Percentiles rank a stretch among this genome's conserved stretches.
Evolutionary conservation across 2,329 filamentous ascomycete species (phyloP).

Genomic region (Chrysosporium keratinophilum): DNA sequence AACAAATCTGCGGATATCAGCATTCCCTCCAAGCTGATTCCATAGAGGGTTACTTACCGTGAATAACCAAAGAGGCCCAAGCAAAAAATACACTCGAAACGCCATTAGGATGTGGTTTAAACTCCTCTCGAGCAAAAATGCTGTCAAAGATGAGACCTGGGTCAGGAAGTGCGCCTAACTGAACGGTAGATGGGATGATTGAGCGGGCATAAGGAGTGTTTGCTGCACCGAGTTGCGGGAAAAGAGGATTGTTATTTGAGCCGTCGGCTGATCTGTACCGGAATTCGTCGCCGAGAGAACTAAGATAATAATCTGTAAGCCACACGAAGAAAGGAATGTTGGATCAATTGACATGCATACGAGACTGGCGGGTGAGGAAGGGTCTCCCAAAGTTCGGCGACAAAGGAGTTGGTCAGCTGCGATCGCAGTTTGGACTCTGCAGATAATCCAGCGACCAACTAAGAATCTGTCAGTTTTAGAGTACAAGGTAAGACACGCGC

Average conservation of each 20-base stretch:
- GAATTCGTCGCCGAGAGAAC: slow-evolving; percentile 25
- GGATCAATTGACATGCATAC: slow-evolving; percentile 35
- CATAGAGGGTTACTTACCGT: slow-evolving; percentile 25
- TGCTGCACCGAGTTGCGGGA: slow-evolving; percentile 22
- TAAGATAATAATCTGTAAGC: slow-evolving; percentile 22
- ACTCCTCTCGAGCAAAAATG: slow-evolving; percentile 40
- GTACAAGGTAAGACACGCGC: neutral
- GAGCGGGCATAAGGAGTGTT: slow-evolving; percentile 23
- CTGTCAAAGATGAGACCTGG: slow-evolving; percentile 23
- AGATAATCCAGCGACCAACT: slow-evolving; percentile 57
- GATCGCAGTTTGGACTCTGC: slow-evolving; percentile 51
- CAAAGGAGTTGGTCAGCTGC: slow-evolving; percentile 56
- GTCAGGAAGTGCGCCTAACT: slow-evolving; percentile 20
- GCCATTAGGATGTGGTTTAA: slow-evolving; percentile 34
- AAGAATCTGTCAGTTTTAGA: neutral
- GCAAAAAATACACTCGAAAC: slow-evolving; percentile 42
- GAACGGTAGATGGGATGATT: slow-evolving; percentile 15
- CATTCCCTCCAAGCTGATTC: neutral
- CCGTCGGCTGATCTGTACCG: slow-evolving; percentile 28
- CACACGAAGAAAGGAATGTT: slow-evolving; percentile 20
- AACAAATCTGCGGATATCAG: slow-evolving; percentile 32
- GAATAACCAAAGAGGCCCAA: slow-evolving; percentile 44
- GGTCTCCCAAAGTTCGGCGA: slow-evolving; percentile 59
- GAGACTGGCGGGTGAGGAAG: slow-evolving; percentile 62
- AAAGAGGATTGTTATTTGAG: slow-evolving; percentile 19